phyloP scores from a whole-genome alignment of 441 rosid genomes.

The Flueggea neowawraea region DNA sequence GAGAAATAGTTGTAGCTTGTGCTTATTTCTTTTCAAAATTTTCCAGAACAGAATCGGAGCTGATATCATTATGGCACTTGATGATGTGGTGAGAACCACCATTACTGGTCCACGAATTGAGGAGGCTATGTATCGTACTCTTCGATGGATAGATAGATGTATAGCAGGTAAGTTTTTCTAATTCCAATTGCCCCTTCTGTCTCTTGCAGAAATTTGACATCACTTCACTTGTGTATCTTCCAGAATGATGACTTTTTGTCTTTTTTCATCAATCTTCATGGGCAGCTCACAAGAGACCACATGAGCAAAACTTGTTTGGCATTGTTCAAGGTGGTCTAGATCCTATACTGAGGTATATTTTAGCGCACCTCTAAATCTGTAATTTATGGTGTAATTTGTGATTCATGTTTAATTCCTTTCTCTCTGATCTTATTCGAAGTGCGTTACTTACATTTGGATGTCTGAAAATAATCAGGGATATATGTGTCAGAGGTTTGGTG shows the following conservation, averaged over 20 bases:
- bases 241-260: not conserved
- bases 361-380: constrained; percentile 5
- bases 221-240: not conserved
- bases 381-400: not conserved
- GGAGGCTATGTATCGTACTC: constrained; percentile 86
- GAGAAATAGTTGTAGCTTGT: not conserved
- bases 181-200: constrained; percentile 5
- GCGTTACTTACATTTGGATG: constrained; percentile 3
- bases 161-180: constrained; percentile 40
- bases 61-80: constrained; percentile 87
- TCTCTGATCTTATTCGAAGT: not conserved
- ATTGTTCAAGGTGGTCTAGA: constrained; percentile 82
- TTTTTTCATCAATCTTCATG: constrained; percentile 15
- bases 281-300: constrained; percentile 68
- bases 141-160: constrained; percentile 86
- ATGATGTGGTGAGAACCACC: constrained; percentile 81
- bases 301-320: constrained; percentile 72
- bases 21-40: not conserved
- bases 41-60: constrained; percentile 82
- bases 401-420: not conserved
- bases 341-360: constrained; percentile 57
- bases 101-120: constrained; percentile 73
- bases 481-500: constrained; percentile 73
- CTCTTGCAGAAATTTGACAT: constrained; percentile 1
- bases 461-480: constrained; percentile 40